These are phyloP conservation scores for Flaveria floridana DNA, from an alignment of 140 eudicot species.

Conservation along the genomic window DNA sequence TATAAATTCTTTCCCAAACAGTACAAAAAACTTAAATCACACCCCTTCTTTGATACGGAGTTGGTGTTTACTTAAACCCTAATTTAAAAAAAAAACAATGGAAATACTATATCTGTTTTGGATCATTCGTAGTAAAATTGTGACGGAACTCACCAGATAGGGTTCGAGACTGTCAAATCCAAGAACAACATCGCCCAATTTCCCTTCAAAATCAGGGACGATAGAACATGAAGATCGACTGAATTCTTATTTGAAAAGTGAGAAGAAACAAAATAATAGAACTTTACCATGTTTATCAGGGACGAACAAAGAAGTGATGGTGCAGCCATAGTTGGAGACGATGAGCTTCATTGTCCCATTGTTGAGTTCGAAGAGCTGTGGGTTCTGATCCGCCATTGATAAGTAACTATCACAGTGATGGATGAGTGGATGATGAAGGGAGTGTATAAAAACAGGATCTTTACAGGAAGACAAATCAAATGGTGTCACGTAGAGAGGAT, in stretches of 20 bases:
- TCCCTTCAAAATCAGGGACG: constrained; percentile 63
- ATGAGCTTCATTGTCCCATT: constrained; percentile 70
- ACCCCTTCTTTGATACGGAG: not conserved
- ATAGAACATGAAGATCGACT: too few relatives aligned
- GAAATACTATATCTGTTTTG: not conserved
- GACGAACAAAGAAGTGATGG: constrained; percentile 70
- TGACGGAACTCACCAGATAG: constrained; percentile 53
- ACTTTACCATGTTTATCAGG: constrained; percentile 78
- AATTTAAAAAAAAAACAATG: not conserved
- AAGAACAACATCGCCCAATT: constrained; percentile 87
- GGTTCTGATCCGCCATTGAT: constrained; percentile 59
- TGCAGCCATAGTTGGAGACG: constrained; percentile 83
- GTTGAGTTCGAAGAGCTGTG: constrained; percentile 75
- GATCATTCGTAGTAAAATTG: constrained; percentile 3
- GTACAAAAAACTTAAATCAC: too few relatives aligned
- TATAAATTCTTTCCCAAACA: too few relatives aligned
- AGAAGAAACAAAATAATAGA: not conserved
- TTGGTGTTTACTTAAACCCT: constrained; percentile 6
- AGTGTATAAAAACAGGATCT: too few relatives aligned
- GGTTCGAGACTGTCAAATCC: constrained; percentile 91
- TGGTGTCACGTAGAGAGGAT: too few relatives aligned
- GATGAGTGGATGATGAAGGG: not conserved
- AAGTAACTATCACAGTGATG: not conserved
- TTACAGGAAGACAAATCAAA: too few relatives aligned
- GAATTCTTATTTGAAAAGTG: too few relatives aligned